Evolutionary conservation across 164 flowering plant genomes (phyloP).

Genomic region (Berberis vulgaris): DNA sequence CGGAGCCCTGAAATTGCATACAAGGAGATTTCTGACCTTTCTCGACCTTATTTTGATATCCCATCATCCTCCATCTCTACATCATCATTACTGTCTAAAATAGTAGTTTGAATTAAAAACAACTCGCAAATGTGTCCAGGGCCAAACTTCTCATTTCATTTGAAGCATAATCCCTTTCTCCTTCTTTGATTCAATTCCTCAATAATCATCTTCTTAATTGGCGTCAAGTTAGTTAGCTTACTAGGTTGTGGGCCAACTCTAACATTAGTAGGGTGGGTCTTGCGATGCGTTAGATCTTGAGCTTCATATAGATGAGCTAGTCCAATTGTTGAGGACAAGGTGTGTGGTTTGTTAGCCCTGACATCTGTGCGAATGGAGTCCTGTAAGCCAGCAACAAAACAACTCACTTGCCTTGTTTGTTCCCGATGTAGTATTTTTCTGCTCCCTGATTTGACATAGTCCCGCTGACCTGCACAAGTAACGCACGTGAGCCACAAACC

Average conservation of each 20-base stretch:
- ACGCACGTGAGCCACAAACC: too few species aligned
- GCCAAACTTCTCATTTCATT: constrained; percentile 3
- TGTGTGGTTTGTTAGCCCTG: neutral
- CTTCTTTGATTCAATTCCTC: neutral
- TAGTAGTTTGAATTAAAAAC: neutral
- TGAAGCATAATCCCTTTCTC: constrained; percentile 2
- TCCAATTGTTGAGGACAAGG: neutral
- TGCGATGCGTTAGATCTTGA: neutral
- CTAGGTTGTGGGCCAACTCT: neutral
- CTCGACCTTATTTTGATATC: too few species aligned
- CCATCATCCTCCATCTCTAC: neutral
- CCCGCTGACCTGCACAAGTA: too few species aligned
- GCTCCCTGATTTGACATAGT: too few species aligned
- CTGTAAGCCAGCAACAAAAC: neutral
- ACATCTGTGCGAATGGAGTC: neutral
- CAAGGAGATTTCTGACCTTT: neutral
- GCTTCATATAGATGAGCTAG: constrained; percentile 2
- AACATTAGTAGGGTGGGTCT: neutral
- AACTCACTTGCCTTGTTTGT: neutral
- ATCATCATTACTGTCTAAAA: neutral
- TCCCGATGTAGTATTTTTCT: too few species aligned
- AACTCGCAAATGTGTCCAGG: constrained; percentile 5
- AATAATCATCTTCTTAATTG: neutral
- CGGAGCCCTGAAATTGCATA: constrained; percentile 2
- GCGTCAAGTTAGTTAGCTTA: neutral